Base-by-base conservation (phyloP, 257 asterid genomes). In the Ballota nigra region DNA sequence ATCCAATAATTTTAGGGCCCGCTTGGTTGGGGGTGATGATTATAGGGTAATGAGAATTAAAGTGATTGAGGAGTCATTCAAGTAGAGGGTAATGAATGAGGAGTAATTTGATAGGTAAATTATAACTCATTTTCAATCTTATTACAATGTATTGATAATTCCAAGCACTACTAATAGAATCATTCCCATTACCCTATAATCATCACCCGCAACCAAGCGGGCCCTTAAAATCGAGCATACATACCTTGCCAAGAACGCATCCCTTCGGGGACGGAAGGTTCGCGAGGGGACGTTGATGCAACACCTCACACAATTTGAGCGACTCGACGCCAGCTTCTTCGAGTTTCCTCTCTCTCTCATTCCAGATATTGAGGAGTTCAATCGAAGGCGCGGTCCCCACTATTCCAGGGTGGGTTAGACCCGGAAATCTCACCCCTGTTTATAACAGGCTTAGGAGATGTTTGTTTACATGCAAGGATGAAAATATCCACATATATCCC, bases 331-430 rank as follows among this genome's bases (percentile, higher is more conserved):
- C 97, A 2, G 85, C 78, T 83, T 89, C 95, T 71, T 79, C 89
- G 3, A 95, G 88, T 53, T 83, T 67, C 63, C 88, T 82, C 68
- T 95, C 99, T 63, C 98, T 87, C 59, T 83, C 83, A 64, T 89
- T 95, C 99, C 99, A 95, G 70, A 92, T 92, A 3, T 67, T 75
- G 6, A 95, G 96, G 49, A 92, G 59, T 62, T 92, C 98, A 85
- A 60, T 85, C 16, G 97, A 95, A 69, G 99, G 99, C 0, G 98
- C 96, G 15, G 99, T 92, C 75, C 99, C 99, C 53, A 95, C 79
- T 73, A 95, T 83, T 45, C 99, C 98, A 12, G 98, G 99, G 78
- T 92, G 98, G 15, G 91, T 86, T 75, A 95, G 69, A 31, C 99
- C 98, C 22, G 98, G 99, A 80, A 95, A 95, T 72, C 96, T 75